A percentile compares a stretch with the other conserved stretches of the same genome.
Evolutionary conservation across 73 alveolate species (phyloP).

Genomic region (Paramecium octaurelia): DNA sequence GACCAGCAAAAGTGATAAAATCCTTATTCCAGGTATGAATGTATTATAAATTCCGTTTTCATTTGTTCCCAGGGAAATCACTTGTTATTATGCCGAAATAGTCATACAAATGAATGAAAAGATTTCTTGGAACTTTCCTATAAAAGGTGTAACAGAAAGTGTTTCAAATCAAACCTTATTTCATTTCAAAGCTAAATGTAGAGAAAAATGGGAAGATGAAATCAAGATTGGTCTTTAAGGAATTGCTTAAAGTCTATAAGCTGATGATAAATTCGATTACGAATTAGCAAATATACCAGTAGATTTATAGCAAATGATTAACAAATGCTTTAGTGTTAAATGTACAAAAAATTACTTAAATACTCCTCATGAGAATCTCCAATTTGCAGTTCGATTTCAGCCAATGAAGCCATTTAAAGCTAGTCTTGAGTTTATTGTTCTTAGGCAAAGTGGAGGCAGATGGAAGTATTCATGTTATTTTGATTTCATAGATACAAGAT

Average conservation of each 20-base stretch:
- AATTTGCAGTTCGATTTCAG: constrained; percentile 86
- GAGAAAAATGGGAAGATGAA: constrained; percentile 55
- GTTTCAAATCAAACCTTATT: not conserved
- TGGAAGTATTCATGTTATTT: constrained; percentile 78
- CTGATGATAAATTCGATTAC: constrained; percentile 79
- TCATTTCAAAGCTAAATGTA: constrained; percentile 56
- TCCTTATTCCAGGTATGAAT: constrained; percentile 89
- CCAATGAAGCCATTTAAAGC: constrained; percentile 96
- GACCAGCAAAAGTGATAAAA: constrained; percentile 82
- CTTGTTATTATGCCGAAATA: constrained; percentile 90
- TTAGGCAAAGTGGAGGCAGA: constrained; percentile 96
- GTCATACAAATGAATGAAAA: constrained; percentile 79
- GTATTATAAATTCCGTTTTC: constrained; percentile 83
- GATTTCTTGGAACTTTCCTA: constrained; percentile 59
- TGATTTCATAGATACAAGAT: constrained; percentile 68
- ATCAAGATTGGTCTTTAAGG: constrained; percentile 51
- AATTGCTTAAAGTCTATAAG: constrained; percentile 51
- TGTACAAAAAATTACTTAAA: constrained; percentile 71
- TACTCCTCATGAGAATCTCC: constrained; percentile 79
- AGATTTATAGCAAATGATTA: constrained; percentile 78
- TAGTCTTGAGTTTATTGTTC: constrained; percentile 83
- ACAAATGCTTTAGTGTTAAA: constrained; percentile 90
- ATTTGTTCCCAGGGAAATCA: constrained; percentile 84
- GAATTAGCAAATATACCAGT: constrained; percentile 83
- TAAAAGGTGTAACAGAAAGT: constrained; percentile 56